Evolutionary conservation across 805 yeast species (phyloP).

Genomic region (Vanderwaltozyma polyspora): DNA sequence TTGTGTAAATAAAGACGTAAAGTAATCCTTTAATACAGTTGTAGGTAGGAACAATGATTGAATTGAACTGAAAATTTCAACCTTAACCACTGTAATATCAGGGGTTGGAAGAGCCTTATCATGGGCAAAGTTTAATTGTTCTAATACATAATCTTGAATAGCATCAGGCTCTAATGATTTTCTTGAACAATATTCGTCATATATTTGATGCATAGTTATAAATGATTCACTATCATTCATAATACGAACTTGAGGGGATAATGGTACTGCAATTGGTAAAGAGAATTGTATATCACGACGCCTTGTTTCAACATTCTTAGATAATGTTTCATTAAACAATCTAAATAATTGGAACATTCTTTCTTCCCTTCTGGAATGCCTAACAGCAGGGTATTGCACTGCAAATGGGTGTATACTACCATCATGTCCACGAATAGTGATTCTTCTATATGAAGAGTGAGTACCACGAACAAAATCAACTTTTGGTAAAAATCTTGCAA

Average conservation of each 20-base stretch:
- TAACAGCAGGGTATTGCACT: conserved; percentile 94
- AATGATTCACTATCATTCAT: conserved; percentile 72
- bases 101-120: conserved; percentile 92
- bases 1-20: conserved; percentile 52
- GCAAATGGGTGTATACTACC: conserved; percentile 89
- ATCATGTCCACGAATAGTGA: conserved; percentile 86
- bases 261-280: conserved; percentile 82
- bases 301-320: conserved; percentile 77
- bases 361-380: conserved; percentile 95
- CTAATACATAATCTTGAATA: conserved; percentile 76
- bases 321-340: conserved; percentile 69
- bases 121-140: conserved; percentile 81
- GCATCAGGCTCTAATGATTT: conserved; percentile 73
- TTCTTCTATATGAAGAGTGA: conserved; percentile 78
- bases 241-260: conserved; percentile 88
- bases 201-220: conserved; percentile 66
- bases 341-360: conserved; percentile 85
- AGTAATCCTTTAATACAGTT: conserved; percentile 70
- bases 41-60: conserved; percentile 82
- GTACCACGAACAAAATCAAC: conserved; percentile 84
- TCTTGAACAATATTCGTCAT: conserved; percentile 74
- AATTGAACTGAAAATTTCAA: conserved; percentile 83
- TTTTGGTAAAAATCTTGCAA: conserved; percentile 83
- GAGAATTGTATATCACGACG: conserved; percentile 77
- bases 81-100: conserved; percentile 75